phyloP scores from a whole-genome alignment of 257 asterid genomes.

The Henckelia pumila region DNA sequence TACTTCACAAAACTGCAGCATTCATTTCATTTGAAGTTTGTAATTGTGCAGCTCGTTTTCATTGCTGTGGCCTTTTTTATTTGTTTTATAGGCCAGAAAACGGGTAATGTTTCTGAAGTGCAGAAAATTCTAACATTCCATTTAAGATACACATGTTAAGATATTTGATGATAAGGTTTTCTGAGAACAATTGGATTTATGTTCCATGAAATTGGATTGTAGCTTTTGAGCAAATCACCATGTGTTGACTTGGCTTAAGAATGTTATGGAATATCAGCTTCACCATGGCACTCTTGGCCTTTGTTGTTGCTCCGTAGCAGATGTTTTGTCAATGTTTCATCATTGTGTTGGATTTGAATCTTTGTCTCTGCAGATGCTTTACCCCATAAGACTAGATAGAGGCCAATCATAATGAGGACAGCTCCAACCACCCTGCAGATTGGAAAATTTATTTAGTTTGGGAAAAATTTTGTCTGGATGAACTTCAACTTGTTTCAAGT shows the following conservation, averaged over 20 bases:
- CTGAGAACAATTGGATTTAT: conserved; percentile 23
- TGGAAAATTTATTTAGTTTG: conserved; percentile 3
- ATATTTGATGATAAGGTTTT: conserved; percentile 27
- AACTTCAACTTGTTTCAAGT: not conserved
- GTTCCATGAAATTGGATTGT: conserved; percentile 11
- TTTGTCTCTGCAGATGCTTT: conserved; percentile 67
- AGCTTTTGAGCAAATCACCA: conserved; percentile 19
- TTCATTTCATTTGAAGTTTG: conserved; percentile 5
- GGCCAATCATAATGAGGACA: conserved; percentile 62
- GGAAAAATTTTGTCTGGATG: not conserved
- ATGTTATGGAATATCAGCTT: conserved; percentile 43
- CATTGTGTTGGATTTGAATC: conserved; percentile 35
- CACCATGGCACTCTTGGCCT: conserved; percentile 35
- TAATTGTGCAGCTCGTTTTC: conserved; percentile 1
- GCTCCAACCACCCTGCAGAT: conserved; percentile 71
- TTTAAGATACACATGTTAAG: conserved; percentile 31
- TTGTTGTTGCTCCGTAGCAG: conserved; percentile 40
- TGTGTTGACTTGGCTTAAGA: not conserved
- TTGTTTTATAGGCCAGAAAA: conserved; percentile 18
- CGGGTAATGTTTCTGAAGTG: conserved; percentile 18
- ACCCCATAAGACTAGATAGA: conserved; percentile 80
- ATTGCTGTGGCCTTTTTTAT: conserved; percentile 9
- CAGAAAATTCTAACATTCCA: conserved; percentile 22
- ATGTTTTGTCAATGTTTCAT: conserved; percentile 56
- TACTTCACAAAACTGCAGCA: not conserved